A percentile compares a stretch with the other conserved stretches of the same genome.
These are phyloP conservation scores for Amaranthus hypochondriacus DNA, from an alignment of 148 eudicot genomes.

Conservation along the genomic window DNA sequence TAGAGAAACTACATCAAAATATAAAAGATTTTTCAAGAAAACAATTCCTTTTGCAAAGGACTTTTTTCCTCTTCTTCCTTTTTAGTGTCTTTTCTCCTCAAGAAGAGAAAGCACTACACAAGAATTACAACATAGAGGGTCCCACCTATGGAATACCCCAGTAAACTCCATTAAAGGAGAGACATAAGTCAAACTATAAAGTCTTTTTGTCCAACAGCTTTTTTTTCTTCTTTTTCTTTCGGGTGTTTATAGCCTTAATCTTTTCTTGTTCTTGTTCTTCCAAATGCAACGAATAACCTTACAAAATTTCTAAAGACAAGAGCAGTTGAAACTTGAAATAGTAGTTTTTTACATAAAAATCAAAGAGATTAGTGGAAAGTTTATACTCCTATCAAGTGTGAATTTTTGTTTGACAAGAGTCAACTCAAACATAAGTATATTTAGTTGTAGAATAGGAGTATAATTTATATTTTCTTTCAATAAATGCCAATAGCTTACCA, in stretches of 20 bases:
- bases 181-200: not conserved
- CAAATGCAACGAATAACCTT: not conserved
- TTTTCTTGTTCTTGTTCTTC: conserved; percentile 1
- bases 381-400: conserved; percentile 12
- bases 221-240: not conserved
- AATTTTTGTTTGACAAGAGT: conserved; percentile 23
- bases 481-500: conserved; percentile 12
- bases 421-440: conserved; percentile 29
- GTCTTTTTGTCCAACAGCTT: not conserved
- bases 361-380: conserved; percentile 8
- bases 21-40: not conserved
- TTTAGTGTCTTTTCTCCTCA: too few species aligned
- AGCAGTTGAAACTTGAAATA: conserved; percentile 5
- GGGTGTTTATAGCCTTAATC: too few species aligned
- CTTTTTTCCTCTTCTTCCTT: not conserved
- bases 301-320: conserved; percentile 10
- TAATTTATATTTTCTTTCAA: not conserved
- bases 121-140: too few species aligned
- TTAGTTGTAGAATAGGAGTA: conserved; percentile 13
- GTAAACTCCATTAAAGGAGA: too few species aligned
- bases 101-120: too few species aligned
- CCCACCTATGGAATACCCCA: too few species aligned
- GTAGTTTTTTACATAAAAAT: not conserved
- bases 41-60: not conserved
- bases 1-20: not conserved